These are phyloP conservation scores for Brassica rapa DNA, from an alignment of 345 rosid species.

Conservation along the genomic window DNA sequence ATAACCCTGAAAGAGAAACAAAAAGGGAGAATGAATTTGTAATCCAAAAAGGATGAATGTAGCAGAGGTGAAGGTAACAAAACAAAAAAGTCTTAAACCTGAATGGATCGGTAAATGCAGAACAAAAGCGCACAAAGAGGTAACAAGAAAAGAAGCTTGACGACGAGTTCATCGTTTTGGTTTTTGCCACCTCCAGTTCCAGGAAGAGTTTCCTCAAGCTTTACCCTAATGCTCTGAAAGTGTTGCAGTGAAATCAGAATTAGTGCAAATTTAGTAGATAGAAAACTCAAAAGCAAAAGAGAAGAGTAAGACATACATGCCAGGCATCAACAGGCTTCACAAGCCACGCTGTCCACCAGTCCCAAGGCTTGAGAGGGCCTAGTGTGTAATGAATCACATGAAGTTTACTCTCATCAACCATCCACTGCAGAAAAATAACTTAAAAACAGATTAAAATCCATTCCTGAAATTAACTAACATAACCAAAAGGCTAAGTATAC, in stretches of 20 bases:
- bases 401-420: slow-evolving; percentile 92
- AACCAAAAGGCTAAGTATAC: background rate
- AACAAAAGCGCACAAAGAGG: slow-evolving; percentile 64
- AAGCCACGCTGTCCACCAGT: slow-evolving; percentile 99
- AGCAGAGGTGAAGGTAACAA: slow-evolving; percentile 5
- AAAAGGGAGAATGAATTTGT: background rate
- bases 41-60: slow-evolving; percentile 5
- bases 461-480: background rate
- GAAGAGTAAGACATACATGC: slow-evolving; percentile 61
- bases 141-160: slow-evolving; percentile 72
- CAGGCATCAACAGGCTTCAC: slow-evolving; percentile 94
- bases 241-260: background rate
- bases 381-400: slow-evolving; percentile 93
- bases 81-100: slow-evolving; percentile 22
- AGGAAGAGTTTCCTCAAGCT: slow-evolving; percentile 82
- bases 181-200: slow-evolving; percentile 87
- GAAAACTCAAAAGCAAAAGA: slow-evolving; percentile 11
- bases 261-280: slow-evolving; percentile 9
- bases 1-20: slow-evolving; percentile 47
- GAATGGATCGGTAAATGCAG: slow-evolving; percentile 30
- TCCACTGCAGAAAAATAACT: slow-evolving; percentile 65
- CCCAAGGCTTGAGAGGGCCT: slow-evolving; percentile 98
- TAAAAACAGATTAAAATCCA: background rate
- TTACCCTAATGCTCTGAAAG: slow-evolving; percentile 64
- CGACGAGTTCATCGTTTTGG: slow-evolving; percentile 63